Evolutionary conservation across 2,329 filamentous ascomycete species (phyloP).

Genomic region (Alternaria gaisen): DNA sequence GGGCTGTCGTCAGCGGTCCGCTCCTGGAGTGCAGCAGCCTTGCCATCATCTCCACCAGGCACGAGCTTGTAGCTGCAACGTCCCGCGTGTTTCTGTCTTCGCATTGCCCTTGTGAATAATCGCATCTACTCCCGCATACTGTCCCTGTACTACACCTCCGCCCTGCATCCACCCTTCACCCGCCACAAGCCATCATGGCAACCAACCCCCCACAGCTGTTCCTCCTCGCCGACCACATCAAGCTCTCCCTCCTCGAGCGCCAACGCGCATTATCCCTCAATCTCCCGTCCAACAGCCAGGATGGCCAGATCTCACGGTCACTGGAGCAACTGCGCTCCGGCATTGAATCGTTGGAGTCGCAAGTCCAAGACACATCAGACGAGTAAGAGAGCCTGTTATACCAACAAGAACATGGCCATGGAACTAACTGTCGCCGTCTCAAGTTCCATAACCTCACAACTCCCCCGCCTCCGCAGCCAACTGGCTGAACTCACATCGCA

Average conservation of each 20-base stretch:
- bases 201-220: slow-evolving; percentile 77
- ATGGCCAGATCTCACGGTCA: slow-evolving; percentile 87
- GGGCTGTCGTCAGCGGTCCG: slow-evolving; percentile 26
- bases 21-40: slow-evolving; percentile 25
- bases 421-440: background rate
- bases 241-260: slow-evolving; percentile 91
- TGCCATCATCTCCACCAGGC: slow-evolving; percentile 10
- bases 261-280: slow-evolving; percentile 84
- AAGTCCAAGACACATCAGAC: slow-evolving; percentile 68
- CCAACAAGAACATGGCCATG: background rate
- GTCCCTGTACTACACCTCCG: slow-evolving; percentile 8
- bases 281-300: slow-evolving; percentile 80
- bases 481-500: slow-evolving; percentile 79
- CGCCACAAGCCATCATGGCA: slow-evolving; percentile 36
- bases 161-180: slow-evolving; percentile 13
- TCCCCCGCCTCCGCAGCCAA: slow-evolving; percentile 75
- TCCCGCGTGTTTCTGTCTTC: background rate
- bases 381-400: slow-evolving; percentile 50
- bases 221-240: slow-evolving; percentile 95
- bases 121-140: background rate
- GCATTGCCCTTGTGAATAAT: background rate
- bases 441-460: slow-evolving; percentile 60
- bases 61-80: slow-evolving; percentile 3
- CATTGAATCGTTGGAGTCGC: slow-evolving; percentile 72
- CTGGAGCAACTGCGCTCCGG: slow-evolving; percentile 86